These are phyloP conservation scores for Astrephomene gubernaculifera DNA, from an alignment of 139 green algal genomes.

Conservation along the genomic window DNA sequence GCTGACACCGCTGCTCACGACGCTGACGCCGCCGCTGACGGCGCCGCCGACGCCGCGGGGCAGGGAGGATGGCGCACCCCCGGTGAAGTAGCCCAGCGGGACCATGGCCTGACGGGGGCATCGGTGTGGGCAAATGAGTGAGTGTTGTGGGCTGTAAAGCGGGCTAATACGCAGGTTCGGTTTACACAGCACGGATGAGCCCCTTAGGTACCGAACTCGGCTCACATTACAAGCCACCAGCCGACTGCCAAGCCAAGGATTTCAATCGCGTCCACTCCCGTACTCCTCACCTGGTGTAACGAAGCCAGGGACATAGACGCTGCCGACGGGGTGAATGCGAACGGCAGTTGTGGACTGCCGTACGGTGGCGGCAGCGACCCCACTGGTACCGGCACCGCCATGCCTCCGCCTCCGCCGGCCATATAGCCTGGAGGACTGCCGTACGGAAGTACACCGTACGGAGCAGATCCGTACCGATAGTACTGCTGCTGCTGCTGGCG, in stretches of 20 bases:
- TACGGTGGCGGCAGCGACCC: constrained; percentile 39
- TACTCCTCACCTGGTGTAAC: constrained; percentile 35
- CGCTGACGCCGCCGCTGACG: not conserved
- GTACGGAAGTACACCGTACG: not conserved
- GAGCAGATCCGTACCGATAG: not conserved
- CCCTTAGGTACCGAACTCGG: no score
- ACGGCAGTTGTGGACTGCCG: constrained; percentile 81
- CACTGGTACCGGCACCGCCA: not conserved
- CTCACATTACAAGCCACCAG: no score
- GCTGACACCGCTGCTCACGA: constrained; percentile 14
- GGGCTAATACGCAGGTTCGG: no score
- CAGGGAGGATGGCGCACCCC: no score
- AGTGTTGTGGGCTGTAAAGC: no score
- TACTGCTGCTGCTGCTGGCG: not conserved
- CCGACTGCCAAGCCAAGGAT: no score
- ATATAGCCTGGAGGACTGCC: not conserved
- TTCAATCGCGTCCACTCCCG: no score
- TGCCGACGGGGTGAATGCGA: constrained; percentile 82
- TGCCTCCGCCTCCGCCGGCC: not conserved
- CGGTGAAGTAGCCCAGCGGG: constrained; percentile 40
- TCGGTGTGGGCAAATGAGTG: not conserved
- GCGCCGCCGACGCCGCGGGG: not conserved
- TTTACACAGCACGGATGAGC: no score
- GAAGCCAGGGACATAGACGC: constrained; percentile 58
- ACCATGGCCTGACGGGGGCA: constrained; percentile 23